Evolutionary conservation across 2,329 filamentous ascomycete genomes (phyloP), one percentile per base, ranked within the genome.

Genomic region (Aspergillus udagawae): DNA sequence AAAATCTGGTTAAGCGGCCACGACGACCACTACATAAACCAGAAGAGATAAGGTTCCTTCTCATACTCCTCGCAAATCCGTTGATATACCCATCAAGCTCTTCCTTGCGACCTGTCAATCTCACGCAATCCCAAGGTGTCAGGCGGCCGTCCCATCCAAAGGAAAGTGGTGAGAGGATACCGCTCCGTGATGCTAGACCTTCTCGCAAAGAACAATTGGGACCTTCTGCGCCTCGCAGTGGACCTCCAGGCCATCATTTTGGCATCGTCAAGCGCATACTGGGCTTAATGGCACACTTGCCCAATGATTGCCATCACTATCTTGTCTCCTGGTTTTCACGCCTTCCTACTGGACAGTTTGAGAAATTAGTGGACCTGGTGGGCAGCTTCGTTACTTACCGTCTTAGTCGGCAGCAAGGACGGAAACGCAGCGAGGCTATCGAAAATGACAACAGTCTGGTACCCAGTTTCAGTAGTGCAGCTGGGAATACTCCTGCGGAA

Each of bases 191-290:
- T 52, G 54, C 55, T 38, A 61, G 60, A 27, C 27, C 63, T 29
- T 50, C 60, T 21, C 60, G 52, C 27, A 66, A 63, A 61, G 59
- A 61, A 38, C 56, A 62, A 57, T 29, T 45, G 45, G 14, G 49
- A 38, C 21, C 44, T 54, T 27, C 56, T 51, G 12, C 27, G 51
- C 53, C 47, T 58, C 69, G 69, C 20, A 67, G 66, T 47, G 70
- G 73, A 20, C 75, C 75, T 20, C 80, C 83, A 27, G 87, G 87
- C 1, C 85, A 90, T 58, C 89, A 96, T 73, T 92, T 90, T 2
- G 89, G 88, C 4, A 88, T 96, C 53, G 84, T 95, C 65, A 96
- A 96, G 72, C 85, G 92, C 41, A 86, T 95, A 42, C 73, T 96
- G 27, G 92, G 92, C 0, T 77, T 96, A 9, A 70, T 96, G 25